Evolutionary conservation across 2,329 filamentous ascomycete genomes (phyloP), one percentile per base, ranked within the genome.

Genomic region (Plectosphaerella plurivora): DNA sequence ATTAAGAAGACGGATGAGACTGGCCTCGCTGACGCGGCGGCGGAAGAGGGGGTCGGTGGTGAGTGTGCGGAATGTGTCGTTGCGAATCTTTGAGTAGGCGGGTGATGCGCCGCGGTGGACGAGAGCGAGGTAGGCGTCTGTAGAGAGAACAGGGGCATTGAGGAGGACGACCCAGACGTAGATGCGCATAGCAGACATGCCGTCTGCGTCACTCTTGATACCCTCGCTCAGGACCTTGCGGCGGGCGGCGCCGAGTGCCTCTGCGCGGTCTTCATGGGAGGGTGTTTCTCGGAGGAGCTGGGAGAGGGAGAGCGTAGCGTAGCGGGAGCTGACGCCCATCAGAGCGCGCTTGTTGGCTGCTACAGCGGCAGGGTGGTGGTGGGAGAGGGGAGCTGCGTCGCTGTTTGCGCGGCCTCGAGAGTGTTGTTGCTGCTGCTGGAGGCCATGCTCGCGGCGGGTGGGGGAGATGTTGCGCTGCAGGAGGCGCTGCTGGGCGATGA

Each of bases 31-130:
- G 54, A 99, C 94, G 53, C 93, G 88, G 33, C 94, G 86, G 56
- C 94, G 89, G 76, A 97, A 99, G 36, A 99, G 83, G n/a, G 93
- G 92, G 64, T 99, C 94, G 49, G 93, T 97, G 33, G 94, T 94
- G 51, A 99, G 78, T 1, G 94, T 99, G 61, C 94, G 90, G 69
- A 97, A 97, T 41, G 94, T 97, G 69, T 99, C 94, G 71, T 99
- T 97, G 67, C 92, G 89, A 66, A 99, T 99, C 74, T 99, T 99
- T 63, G 90, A 85, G 73, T 99, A 96, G 45, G 91, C 92, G 1
- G 93, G 92, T 3, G 93, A 97, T 22, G 93, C 89, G 57, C 94
- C 93, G 57, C 94, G 90, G 65, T 96, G 91, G 59, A 99, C 88
- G 45, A 97, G 87, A 53, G 83, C 81, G 58, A 97, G 88, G 68